Base-by-base conservation (phyloP, 192 early-diverging fungal genomes). In the Backusella tarrabulga region DNA sequence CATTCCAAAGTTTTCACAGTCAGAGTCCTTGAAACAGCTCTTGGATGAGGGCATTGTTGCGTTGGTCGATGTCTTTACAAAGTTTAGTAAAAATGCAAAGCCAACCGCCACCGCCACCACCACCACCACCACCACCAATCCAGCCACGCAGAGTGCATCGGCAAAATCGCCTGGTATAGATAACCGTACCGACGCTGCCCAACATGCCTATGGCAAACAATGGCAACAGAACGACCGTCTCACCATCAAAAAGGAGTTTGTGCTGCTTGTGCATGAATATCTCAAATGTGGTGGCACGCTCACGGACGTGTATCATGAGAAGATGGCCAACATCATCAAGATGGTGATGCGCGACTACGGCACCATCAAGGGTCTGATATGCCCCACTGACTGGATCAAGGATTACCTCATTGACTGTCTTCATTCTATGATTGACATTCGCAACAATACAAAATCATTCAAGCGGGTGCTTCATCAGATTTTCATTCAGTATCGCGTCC, bases 151-250 rank as follows among this genome's bases (percentile, higher is more conserved):
- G 1, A 19, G 71, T 34, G 12, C 6, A 12, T 4, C 50, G 1
- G 8, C n/a, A 4, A 74, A 60, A 38, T 3, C 42, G 15, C 42
- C 34, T 41, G 19, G 21, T 6, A 19, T 52, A 14, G 36, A 56
- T 21, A 50, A 26, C 19, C 67, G 73, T 4, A 36, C 44, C 1
- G 77, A 69, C 14, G 75, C 77, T 21, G 54, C 73, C 17, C 76
- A 82, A 36, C 81, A 78, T 12, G 73, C 76, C 0, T 75, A 78
- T n/a, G 89, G 89, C 15, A 90, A 88, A 69, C 83, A 84, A 8
- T 88, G 89, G 87, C 81, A 84, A 34, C 89, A 90, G 36, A 90
- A 90, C 23, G 87, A 90, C 72, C 83, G 86, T 12, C 76, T 88
- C 11, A 85, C 81, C 0, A 84, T 90, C n/a, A 90, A 90, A 66